phyloP scores from a whole-genome alignment of 2,329 filamentous ascomycete species.

The Fusarium oligoseptatum region DNA sequence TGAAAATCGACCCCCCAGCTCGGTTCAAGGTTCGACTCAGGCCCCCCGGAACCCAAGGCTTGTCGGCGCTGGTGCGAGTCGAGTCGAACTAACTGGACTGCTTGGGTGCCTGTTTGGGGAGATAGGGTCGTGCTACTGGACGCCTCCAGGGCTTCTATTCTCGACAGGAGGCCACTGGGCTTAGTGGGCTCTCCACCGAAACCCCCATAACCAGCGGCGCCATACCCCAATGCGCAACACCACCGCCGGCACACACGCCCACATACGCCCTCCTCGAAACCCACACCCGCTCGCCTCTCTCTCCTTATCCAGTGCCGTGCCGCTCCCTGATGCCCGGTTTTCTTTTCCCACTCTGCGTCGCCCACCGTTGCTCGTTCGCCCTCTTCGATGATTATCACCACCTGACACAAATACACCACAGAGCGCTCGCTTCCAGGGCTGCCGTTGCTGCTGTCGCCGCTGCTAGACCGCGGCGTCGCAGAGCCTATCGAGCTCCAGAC shows the following conservation, averaged over 20 bases:
- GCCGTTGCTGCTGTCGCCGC: slow-evolving; percentile 55
- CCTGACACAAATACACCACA: slow-evolving; percentile 55
- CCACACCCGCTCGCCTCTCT: slow-evolving; percentile 37
- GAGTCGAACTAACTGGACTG: slow-evolving; percentile 14
- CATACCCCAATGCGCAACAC: slow-evolving; percentile 46
- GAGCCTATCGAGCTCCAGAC: slow-evolving; percentile 53
- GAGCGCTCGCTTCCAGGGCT: slow-evolving; percentile 60
- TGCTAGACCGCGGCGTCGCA: slow-evolving; percentile 56
- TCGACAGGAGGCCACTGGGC: slow-evolving; percentile 32
- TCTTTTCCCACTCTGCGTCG: slow-evolving; percentile 62
- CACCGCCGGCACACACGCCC: slow-evolving; percentile 32
- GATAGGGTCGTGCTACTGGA: slow-evolving; percentile 38
- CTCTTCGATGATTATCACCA: slow-evolving; percentile 61
- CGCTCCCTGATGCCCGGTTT: slow-evolving; percentile 61
- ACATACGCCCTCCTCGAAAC: slow-evolving; percentile 9
- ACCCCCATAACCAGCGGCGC: slow-evolving; percentile 39
- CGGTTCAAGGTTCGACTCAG: slow-evolving; percentile 15
- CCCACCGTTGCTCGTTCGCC: slow-evolving; percentile 60
- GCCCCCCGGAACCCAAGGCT: neutral
- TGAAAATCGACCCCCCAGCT: slow-evolving; percentile 25
- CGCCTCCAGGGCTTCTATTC: slow-evolving; percentile 43
- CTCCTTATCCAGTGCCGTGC: slow-evolving; percentile 45
- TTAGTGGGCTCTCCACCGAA: slow-evolving; percentile 27
- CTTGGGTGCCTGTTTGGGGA: slow-evolving; percentile 28
- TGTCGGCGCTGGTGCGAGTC: slow-evolving; percentile 3